phyloP scores from a whole-genome alignment of 768 basidiomycete species.

The Naematelia encephala region DNA sequence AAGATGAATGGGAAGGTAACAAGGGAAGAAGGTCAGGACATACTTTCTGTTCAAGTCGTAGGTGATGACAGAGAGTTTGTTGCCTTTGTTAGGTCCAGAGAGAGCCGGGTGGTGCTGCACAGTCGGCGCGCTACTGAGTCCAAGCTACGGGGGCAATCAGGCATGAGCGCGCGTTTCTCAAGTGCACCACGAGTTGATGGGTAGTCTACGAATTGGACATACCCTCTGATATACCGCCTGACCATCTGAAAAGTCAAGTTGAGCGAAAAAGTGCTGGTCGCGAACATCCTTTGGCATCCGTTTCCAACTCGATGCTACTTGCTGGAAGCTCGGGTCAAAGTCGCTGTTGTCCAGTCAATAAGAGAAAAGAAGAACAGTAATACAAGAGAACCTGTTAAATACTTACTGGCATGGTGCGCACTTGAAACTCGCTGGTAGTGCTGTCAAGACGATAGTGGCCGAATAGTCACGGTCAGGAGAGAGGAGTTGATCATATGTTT shows the following conservation, averaged over 20 bases:
- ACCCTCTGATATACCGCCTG: conserved; percentile 77
- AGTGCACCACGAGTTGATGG: not conserved
- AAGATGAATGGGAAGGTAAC: not conserved
- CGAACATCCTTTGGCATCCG: conserved; percentile 61
- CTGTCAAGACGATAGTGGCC: conserved; percentile 82
- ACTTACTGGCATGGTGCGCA: conserved; percentile 91
- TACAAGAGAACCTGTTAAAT: conserved; percentile 1
- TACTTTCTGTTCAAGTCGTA: conserved; percentile 57
- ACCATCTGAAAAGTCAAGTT: conserved; percentile 79
- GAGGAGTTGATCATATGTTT: conserved; percentile 70
- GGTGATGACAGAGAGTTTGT: conserved; percentile 59
- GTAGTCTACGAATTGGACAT: not conserved
- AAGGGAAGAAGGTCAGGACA: conserved; percentile 16
- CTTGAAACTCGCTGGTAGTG: conserved; percentile 71
- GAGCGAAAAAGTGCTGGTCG: conserved; percentile 86
- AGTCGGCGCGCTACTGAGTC: conserved; percentile 77
- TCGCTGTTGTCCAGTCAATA: conserved; percentile 56
- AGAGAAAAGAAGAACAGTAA: not conserved
- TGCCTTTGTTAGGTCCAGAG: conserved; percentile 65
- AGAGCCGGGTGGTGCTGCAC: conserved; percentile 71
- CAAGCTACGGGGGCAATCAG: conserved; percentile 58
- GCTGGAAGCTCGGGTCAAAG: conserved; percentile 78
- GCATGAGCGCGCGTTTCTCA: not conserved
- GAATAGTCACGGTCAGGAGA: conserved; percentile 76
- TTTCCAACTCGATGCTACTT: conserved; percentile 80